Evolutionary conservation across 495 filamentous ascomycete genomes (phyloP).

Genomic region (Talaromyces adpressus): DNA sequence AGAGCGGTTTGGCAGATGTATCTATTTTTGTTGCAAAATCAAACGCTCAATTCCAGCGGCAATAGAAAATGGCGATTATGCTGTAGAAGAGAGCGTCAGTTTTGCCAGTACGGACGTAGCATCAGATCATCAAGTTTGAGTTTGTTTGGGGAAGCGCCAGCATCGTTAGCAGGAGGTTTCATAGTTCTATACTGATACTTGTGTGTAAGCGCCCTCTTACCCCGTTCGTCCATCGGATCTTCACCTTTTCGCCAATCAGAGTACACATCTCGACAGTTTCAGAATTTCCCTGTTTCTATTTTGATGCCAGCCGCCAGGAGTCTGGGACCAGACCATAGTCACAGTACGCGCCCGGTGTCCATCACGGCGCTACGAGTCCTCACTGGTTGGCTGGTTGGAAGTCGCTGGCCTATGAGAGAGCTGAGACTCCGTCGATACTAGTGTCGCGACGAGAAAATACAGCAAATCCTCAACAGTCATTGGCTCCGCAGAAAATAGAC

Average conservation of each 20-base stretch:
- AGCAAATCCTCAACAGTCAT: not conserved
- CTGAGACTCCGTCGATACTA: not conserved
- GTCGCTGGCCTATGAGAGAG: not conserved
- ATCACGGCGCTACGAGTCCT: constrained; percentile 19
- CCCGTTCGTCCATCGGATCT: not conserved
- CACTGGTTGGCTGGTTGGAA: constrained; percentile 13
- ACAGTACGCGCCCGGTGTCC: constrained; percentile 25
- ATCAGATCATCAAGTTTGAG: not conserved
- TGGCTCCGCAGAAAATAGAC: not conserved
- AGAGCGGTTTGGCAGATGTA: not conserved
- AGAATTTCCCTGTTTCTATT: constrained; percentile 9
- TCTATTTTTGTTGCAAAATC: not conserved
- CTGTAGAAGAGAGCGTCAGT: not conserved
- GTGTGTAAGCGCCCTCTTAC: constrained; percentile 5
- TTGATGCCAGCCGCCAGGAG: constrained; percentile 1
- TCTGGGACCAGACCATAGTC: constrained; percentile 7
- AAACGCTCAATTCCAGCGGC: not conserved
- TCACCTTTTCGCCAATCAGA: not conserved
- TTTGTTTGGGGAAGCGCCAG: constrained; percentile 6
- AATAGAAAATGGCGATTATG: not conserved
- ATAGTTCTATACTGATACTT: not conserved
- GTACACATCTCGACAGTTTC: constrained; percentile 8
- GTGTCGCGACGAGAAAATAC: not conserved
- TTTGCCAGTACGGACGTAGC: not conserved
- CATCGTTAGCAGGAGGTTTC: not conserved